Percentiles rank a stretch among this genome's conserved stretches.
phyloP scores from a whole-genome alignment of 208 protist species.

The Entamoeba nuttalli region DNA sequence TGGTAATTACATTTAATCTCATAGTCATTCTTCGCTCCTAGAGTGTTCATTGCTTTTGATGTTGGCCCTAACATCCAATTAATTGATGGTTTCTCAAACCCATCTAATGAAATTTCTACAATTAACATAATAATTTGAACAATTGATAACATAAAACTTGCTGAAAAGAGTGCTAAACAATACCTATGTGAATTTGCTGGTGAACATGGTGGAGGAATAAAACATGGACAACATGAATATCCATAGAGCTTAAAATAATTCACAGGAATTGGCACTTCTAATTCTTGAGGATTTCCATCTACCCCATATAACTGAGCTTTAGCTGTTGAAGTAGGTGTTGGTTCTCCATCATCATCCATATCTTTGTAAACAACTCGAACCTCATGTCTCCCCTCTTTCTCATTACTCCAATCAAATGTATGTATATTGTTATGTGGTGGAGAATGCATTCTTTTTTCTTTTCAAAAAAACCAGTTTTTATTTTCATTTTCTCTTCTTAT shows the following conservation, averaged over 20 bases:
- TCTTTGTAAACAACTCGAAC: neutral
- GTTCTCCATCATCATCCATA: neutral
- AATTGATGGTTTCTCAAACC: neutral
- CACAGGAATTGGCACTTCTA: neutral
- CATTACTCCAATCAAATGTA: neutral
- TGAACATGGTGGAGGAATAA: neutral
- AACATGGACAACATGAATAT: neutral
- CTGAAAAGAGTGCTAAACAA: neutral
- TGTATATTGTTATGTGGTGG: neutral
- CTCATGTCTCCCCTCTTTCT: neutral
- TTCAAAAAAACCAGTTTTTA: too few relatives aligned
- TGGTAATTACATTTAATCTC: neutral
- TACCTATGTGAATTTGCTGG: neutral
- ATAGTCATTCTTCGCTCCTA: neutral
- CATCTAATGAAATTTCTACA: neutral
- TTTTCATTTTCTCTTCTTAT: too few relatives aligned
- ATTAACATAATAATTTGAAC: neutral
- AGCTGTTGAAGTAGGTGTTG: neutral
- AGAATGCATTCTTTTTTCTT: neutral
- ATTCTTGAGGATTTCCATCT: neutral
- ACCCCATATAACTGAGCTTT: neutral
- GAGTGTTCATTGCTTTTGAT: neutral
- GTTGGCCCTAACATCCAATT: conserved; percentile 7
- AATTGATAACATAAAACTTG: neutral
- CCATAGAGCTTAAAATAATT: neutral